Evolutionary conservation across 768 basidiomycete genomes (phyloP), one percentile per base, ranked within the genome.

Genomic region (Amanita molliuscula): DNA sequence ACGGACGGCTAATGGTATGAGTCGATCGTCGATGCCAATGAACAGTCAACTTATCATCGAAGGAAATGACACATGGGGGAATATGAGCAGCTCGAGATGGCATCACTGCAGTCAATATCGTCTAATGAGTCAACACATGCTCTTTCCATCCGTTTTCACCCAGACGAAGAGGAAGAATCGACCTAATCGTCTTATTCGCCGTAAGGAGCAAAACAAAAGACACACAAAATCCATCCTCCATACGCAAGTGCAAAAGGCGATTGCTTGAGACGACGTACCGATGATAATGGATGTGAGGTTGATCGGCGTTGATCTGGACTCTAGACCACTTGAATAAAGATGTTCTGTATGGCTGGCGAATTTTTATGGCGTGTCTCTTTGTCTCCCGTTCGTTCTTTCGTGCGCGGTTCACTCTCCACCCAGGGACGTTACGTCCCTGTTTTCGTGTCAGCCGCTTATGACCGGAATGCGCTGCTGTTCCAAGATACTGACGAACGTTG

Each of bases 281-380:
- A 89, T 88, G 61, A 89, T 67, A n/a, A 86, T 72, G 51, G 78
- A 82, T 48, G 76, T 66, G 4, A 90, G 67, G 61, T 89, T 88
- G 54, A 90, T 56, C 55, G 70, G 56, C 64, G 74, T 53, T 72
- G 82, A 11, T 61, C 74, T 83, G 8, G 67, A n/a, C n/a, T 76
- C 16, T 71, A 62, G 35, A 69, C 62, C 8, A 84, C 68, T 23
- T 69, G 60, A 47, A 41, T 10, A 13, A 21, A 41, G n/a, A n/a
- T n/a, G n/a, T n/a, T n/a, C n/a, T n/a, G n/a, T n/a, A n/a, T n/a
- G n/a, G n/a, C n/a, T n/a, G n/a, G n/a, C n/a, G n/a, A n/a, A n/a
- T n/a, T n/a, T n/a, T n/a, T n/a, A n/a, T n/a, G n/a, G n/a, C n/a
- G n/a, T n/a, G n/a, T n/a, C n/a, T n/a, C n/a, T n/a, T n/a, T n/a